Evolutionary conservation across 768 basidiomycete genomes (phyloP).

Genomic region (Phallus indusiatus): DNA sequence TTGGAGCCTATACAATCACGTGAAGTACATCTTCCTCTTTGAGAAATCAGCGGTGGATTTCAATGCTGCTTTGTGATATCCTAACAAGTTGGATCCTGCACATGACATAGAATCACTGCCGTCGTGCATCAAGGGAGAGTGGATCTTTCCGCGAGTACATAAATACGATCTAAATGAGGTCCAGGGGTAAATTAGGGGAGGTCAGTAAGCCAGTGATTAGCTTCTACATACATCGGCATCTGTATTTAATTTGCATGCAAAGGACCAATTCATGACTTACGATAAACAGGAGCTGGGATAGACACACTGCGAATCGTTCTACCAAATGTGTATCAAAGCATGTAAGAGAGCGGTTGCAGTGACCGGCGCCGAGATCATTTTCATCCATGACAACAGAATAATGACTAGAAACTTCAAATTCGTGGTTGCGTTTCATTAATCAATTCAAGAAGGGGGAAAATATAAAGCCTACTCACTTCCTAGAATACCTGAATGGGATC

Average conservation of each 20-base stretch:
- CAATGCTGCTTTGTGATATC: slow-evolving; percentile 1
- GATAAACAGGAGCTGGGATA: slow-evolving; percentile 53
- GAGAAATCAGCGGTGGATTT: neutral
- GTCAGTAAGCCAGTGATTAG: too few species aligned
- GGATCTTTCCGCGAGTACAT: slow-evolving; percentile 43
- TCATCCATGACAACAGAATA: slow-evolving; percentile 43
- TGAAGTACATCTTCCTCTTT: slow-evolving; percentile 4
- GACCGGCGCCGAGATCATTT: slow-evolving; percentile 15
- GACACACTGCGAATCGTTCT: slow-evolving; percentile 48
- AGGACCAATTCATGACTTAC: slow-evolving; percentile 24
- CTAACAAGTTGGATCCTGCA: neutral
- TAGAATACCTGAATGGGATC: slow-evolving; percentile 43
- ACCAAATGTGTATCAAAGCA: slow-evolving; percentile 44
- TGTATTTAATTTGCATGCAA: slow-evolving; percentile 16
- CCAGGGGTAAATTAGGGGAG: too few species aligned
- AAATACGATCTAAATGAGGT: slow-evolving; percentile 43
- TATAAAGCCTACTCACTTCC: slow-evolving; percentile 24
- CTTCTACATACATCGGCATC: slow-evolving; percentile 50
- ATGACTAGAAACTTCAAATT: slow-evolving; percentile 48
- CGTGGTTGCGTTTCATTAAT: slow-evolving; percentile 7
- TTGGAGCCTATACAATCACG: neutral
- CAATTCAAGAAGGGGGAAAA: neutral
- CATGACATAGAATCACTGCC: neutral
- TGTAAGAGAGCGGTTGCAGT: slow-evolving; percentile 39
- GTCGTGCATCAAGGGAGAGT: slow-evolving; percentile 20